Conservation (phyloP, 176 grass and related monocot genomes). For the Triticum timopheevii region DNA sequence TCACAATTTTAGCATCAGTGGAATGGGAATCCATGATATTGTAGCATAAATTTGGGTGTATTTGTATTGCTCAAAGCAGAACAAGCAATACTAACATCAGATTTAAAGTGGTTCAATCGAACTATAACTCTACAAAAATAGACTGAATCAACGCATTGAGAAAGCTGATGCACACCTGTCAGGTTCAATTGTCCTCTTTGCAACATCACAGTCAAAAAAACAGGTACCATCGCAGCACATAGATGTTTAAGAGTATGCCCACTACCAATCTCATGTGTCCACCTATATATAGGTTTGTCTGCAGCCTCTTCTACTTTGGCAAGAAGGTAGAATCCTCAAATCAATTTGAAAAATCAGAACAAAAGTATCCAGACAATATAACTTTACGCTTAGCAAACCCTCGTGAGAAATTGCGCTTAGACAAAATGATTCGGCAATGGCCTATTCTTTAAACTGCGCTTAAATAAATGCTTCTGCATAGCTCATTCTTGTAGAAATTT, state of each 20-base stretch:
- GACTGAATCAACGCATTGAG: no score
- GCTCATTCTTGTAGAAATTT: no score
- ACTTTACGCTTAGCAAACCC: no score
- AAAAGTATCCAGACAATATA: no score
- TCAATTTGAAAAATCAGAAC: conserved; percentile 16
- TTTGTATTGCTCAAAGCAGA: not conserved
- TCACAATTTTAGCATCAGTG: not conserved
- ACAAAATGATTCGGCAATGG: not conserved
- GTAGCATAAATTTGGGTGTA: not conserved
- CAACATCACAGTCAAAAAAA: conserved; percentile 87
- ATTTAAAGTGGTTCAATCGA: no score
- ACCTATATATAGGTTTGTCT: conserved; percentile 71
- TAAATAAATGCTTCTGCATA: no score
- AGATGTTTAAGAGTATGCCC: conserved; percentile 92
- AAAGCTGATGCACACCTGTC: conserved; percentile 44
- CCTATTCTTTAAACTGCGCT: no score
- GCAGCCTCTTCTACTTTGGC: conserved; percentile 83
- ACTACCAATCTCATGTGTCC: conserved; percentile 61
- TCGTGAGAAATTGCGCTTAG: not conserved
- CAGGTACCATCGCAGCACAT: conserved; percentile 85
- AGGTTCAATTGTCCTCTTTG: conserved; percentile 74
- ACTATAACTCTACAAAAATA: no score
- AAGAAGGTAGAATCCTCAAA: conserved; percentile 81
- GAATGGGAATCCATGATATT: not conserved
- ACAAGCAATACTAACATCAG: no score